These are phyloP conservation scores for Przewalskia tangutica DNA, from an alignment of 257 asterid genomes.

Conservation along the genomic window DNA sequence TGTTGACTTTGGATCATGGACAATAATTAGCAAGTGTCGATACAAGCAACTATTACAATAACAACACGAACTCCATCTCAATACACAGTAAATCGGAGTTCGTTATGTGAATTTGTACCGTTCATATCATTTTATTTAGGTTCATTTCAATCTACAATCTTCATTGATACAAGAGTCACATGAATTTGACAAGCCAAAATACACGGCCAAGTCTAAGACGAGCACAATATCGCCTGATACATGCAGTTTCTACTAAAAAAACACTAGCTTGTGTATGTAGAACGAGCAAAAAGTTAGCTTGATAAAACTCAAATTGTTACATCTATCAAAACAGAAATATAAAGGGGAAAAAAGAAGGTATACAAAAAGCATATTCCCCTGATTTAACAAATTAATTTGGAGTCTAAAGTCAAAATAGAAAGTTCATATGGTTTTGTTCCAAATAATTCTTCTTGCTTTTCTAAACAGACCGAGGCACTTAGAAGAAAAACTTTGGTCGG, in stretches of 20 bases:
- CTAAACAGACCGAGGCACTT: neutral
- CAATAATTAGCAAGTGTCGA: neutral
- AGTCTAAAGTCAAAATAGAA: neutral
- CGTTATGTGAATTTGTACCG: neutral
- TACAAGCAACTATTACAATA: neutral
- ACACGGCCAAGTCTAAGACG: too few species aligned
- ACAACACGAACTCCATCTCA: too few species aligned
- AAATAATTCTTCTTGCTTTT: neutral
- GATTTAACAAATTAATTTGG: neutral
- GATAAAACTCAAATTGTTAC: neutral
- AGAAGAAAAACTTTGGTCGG: neutral
- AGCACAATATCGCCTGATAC: too few species aligned
- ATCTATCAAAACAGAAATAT: neutral
- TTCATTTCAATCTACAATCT: neutral
- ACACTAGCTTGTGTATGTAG: too few species aligned
- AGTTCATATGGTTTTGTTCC: neutral
- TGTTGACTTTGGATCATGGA: neutral
- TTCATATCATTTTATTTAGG: too few species aligned
- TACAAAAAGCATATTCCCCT: neutral
- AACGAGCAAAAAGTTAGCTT: neutral
- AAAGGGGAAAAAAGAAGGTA: neutral
- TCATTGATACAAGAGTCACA: neutral
- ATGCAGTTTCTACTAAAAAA: neutral
- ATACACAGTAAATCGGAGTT: neutral
- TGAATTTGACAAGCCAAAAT: too few species aligned